These are phyloP conservation scores for Populus nigra DNA, from an alignment of 345 rosid species.

Conservation along the genomic window DNA sequence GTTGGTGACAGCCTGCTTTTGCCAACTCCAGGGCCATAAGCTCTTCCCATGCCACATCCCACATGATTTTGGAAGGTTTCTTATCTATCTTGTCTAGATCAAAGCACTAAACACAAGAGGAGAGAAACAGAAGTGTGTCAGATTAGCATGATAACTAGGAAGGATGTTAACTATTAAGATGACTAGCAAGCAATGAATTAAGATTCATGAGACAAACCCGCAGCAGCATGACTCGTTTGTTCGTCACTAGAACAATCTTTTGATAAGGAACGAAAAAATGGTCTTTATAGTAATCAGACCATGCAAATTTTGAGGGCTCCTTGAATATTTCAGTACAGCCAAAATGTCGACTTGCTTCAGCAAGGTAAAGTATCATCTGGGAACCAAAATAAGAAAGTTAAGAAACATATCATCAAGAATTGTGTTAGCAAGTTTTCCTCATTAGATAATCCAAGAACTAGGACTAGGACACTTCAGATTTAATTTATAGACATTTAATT, in stretches of 20 bases:
- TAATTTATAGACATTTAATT: background rate
- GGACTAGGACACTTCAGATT: constrained; percentile 1
- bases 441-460: constrained; percentile 1
- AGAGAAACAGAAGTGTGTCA: background rate
- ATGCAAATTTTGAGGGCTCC: constrained; percentile 92
- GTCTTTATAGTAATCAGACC: constrained; percentile 81
- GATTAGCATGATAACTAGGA: background rate
- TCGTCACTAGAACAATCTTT: constrained; percentile 76
- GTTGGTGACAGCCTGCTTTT: constrained; percentile 68
- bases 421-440: background rate
- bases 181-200: background rate
- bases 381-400: constrained; percentile 23
- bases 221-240: constrained; percentile 75
- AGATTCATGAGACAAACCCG: constrained; percentile 47
- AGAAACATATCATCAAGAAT: background rate
- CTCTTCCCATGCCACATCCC: constrained; percentile 98
- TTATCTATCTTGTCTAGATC: constrained; percentile 77
- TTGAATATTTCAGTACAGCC: constrained; percentile 91
- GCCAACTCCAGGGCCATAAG: constrained; percentile 95
- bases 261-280: constrained; percentile 76
- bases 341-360: constrained; percentile 82
- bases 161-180: background rate
- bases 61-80: constrained; percentile 87
- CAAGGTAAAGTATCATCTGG: constrained; percentile 89
- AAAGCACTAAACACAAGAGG: constrained; percentile 50